Conservation (phyloP, 768 basidiomycete species). For the Phallus indusiatus region DNA sequence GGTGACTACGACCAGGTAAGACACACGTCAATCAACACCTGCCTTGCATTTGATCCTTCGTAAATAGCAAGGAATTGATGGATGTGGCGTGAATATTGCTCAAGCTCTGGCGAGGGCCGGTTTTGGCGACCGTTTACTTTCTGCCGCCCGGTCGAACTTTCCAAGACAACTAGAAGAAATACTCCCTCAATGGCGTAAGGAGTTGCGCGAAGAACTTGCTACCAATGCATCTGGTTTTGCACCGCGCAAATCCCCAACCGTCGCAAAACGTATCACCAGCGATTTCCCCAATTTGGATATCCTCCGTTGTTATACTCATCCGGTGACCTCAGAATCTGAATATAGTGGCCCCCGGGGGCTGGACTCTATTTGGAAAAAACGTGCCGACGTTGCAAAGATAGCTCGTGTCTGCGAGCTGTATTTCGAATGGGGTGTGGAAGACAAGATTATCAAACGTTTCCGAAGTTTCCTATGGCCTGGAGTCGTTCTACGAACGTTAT, state of each 20-base stretch:
- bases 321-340: conserved; percentile 61
- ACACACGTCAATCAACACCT: not conserved
- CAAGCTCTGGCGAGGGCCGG: conserved; percentile 75
- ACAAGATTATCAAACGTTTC: conserved; percentile 76
- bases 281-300: conserved; percentile 68
- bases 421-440: conserved; percentile 88
- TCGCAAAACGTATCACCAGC: conserved; percentile 54
- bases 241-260: conserved; percentile 50
- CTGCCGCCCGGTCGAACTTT: conserved; percentile 44
- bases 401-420: conserved; percentile 76
- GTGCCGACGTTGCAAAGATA: conserved; percentile 61
- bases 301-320: conserved; percentile 67
- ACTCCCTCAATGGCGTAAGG: conserved; percentile 53
- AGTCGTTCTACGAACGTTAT: conserved; percentile 57
- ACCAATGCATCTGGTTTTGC: conserved; percentile 60
- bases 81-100: conserved; percentile 64
- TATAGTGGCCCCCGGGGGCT: conserved; percentile 21
- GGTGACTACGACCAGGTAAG: conserved; percentile 74
- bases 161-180: conserved; percentile 40
- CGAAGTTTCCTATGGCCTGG: conserved; percentile 76
- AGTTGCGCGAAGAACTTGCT: conserved; percentile 51
- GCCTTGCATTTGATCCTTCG: not conserved
- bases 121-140: conserved; percentile 59
- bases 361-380: conserved; percentile 34
- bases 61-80: conserved; percentile 35